Conservation (phyloP, 495 filamentous ascomycete species). For the Hyaloscypha hepaticicola region DNA sequence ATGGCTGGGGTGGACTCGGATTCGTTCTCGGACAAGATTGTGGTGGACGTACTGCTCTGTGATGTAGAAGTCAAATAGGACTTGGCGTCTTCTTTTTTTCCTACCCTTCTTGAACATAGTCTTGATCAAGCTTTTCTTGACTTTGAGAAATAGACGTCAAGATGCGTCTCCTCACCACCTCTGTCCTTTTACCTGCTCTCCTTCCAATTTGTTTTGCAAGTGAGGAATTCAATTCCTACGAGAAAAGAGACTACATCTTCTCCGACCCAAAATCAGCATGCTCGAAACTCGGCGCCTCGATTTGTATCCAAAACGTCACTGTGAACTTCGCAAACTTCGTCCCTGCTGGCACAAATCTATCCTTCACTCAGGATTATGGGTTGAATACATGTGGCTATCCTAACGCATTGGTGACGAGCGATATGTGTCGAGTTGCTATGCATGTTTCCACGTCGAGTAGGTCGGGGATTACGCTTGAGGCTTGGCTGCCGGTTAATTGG, state of each 20-base stretch:
- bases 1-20: not conserved
- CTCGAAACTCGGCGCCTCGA: constrained; percentile 4
- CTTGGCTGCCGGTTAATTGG: constrained; percentile 52
- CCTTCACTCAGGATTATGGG: constrained; percentile 44
- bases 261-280: constrained; percentile 13
- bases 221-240: not conserved
- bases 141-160: not conserved
- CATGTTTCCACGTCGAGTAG: constrained; percentile 48
- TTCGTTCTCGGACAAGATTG: not conserved
- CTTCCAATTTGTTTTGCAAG: not conserved
- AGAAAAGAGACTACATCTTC: constrained; percentile 7
- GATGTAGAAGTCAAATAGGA: not conserved
- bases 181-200: not conserved
- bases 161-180: not conserved
- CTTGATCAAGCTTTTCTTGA: not conserved
- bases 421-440: constrained; percentile 59
- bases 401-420: constrained; percentile 43
- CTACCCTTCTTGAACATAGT: not conserved
- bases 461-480: constrained; percentile 52
- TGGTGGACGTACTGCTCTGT: not conserved
- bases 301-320: constrained; percentile 19
- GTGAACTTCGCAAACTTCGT: constrained; percentile 38
- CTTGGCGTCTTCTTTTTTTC: not conserved
- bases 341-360: constrained; percentile 49
- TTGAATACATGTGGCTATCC: constrained; percentile 39